Percentiles rank a stretch among this genome's conserved stretches.
Evolutionary conservation across 2,329 filamentous ascomycete species (phyloP).

Genomic region (Pezicula radicicola): DNA sequence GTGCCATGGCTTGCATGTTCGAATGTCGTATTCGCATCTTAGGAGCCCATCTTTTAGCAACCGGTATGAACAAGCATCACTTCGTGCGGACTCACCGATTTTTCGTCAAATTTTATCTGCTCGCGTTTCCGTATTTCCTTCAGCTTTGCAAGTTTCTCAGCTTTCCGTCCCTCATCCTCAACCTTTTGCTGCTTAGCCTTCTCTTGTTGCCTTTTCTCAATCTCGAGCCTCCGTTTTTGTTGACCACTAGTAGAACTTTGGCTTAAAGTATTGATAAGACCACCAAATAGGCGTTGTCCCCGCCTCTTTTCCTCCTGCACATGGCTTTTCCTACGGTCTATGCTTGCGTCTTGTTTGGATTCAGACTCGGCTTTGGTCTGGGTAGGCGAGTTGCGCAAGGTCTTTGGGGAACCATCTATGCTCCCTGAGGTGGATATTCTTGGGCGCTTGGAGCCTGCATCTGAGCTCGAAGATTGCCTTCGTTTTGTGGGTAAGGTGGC

Average conservation of each 20-base stretch:
- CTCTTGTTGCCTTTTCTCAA: conserved; percentile 78
- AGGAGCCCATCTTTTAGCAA: conserved; percentile 2
- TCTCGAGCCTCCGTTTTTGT: conserved; percentile 72
- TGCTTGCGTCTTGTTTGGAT: conserved; percentile 19
- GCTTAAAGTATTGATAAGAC: conserved; percentile 58
- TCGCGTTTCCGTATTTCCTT: conserved; percentile 60
- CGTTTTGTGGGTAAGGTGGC: conserved; percentile 27
- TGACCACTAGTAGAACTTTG: conserved; percentile 62
- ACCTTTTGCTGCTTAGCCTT: conserved; percentile 70
- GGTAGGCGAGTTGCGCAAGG: conserved; percentile 24
- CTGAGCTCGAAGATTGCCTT: conserved; percentile 49
- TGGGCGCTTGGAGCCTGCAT: conserved; percentile 49
- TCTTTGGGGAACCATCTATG: conserved; percentile 10
- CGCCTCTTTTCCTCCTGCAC: conserved; percentile 78
- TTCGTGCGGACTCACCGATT: conserved; percentile 57
- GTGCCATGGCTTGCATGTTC: conserved; percentile 68
- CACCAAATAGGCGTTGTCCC: conserved; percentile 82
- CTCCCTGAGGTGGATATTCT: conserved; percentile 35
- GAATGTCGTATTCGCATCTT: conserved; percentile 66
- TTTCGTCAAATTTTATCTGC: conserved; percentile 72
- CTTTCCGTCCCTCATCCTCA: conserved; percentile 66
- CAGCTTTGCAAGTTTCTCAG: conserved; percentile 62
- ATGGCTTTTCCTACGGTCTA: conserved; percentile 39
- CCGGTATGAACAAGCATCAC: not conserved
- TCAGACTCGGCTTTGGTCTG: conserved; percentile 11